Evolutionary conservation across 768 basidiomycete genomes (phyloP).

Genomic region (Suillus fuscotomentosus): DNA sequence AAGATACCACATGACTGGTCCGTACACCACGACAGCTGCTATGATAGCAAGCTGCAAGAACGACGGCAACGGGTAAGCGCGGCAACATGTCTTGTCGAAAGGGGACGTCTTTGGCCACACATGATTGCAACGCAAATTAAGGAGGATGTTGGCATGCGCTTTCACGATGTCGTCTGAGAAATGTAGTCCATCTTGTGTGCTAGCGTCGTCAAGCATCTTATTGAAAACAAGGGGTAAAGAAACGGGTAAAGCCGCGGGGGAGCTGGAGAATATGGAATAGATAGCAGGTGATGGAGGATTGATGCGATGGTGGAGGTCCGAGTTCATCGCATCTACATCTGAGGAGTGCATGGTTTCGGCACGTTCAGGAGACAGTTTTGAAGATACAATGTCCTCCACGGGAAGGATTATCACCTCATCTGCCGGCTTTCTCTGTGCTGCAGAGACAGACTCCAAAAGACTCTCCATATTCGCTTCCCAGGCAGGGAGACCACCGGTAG

Average conservation of each 20-base stretch:
- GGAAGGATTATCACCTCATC: constrained; percentile 79
- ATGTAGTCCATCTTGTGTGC: constrained; percentile 86
- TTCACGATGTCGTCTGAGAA: constrained; percentile 62
- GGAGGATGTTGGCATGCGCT: constrained; percentile 72
- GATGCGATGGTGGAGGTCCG: constrained; percentile 73
- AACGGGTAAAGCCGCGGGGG: constrained; percentile 34
- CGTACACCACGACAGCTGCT: constrained; percentile 43
- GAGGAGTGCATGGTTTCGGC: constrained; percentile 67
- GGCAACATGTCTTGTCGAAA: constrained; percentile 79
- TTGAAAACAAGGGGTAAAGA: constrained; percentile 81
- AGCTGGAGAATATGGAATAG: constrained; percentile 27
- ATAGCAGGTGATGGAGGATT: constrained; percentile 31
- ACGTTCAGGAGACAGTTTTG: constrained; percentile 64
- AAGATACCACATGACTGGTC: constrained; percentile 46
- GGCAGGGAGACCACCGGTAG: constrained; percentile 70
- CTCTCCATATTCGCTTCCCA: constrained; percentile 78
- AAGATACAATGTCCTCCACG: constrained; percentile 65
- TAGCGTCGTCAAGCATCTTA: constrained; percentile 64
- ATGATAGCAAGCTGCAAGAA: constrained; percentile 56
- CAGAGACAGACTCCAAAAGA: constrained; percentile 51
- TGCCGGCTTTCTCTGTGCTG: constrained; percentile 44
- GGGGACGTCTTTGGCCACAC: constrained; percentile 59
- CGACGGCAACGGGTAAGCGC: constrained; percentile 67
- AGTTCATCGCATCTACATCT: constrained; percentile 92
- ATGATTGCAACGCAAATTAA: constrained; percentile 83